Evolutionary conservation across 2,329 filamentous ascomycete species (phyloP), one percentile per base, ranked within the genome.

Genomic region (Venturia carpophila): DNA sequence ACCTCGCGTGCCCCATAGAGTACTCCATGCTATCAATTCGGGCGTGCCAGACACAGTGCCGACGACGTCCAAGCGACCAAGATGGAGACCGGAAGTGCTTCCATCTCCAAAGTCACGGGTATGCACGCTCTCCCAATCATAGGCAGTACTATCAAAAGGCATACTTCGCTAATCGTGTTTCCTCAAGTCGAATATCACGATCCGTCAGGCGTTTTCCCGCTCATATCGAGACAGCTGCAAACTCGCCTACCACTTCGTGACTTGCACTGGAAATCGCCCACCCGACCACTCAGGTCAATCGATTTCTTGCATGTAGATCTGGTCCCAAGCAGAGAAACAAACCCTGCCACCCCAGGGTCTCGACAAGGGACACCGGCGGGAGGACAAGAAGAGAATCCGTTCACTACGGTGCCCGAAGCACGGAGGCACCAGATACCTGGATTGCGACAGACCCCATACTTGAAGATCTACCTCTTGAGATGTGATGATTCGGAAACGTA

Each of bases 401-500:
- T 64, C 13, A 39, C 27, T n/a, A 7, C 34, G 71, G 42, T 66
- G 69, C 34, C 68, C 67, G 55, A 83, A 68, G 82, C 84, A 68
- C 85, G 93, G 60, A 84, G 94, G 62, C 94, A 99, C 74, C 94
- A 99, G 74, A 97, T 99, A 64, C 94, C 94, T 0, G 95, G 94
- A 3, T 79, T 99, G 65, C 88, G 93, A 47, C 90, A 91, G 68
- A 97, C 93, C 0, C 92, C 95, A 0, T 99, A 99, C 75, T 81
- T 99, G 67, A 97, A 96, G 75, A 79, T 99, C 7, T 88, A 92
- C 66, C 79, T 99, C 1, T 83, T 99, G 64, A 85, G 92, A 72
- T 97, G 94, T 77, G 94, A 97, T 77, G 94, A 99, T 73, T 96
- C 92, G 71, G 95, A 99, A 60, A 86, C 86, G 10, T 99, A 99